A percentile compares a stretch with the other conserved stretches of the same genome.
These are phyloP conservation scores for Pseudogymnoascus pannorum DNA, from an alignment of 2,329 filamentous ascomycete genomes.

Conservation along the genomic window DNA sequence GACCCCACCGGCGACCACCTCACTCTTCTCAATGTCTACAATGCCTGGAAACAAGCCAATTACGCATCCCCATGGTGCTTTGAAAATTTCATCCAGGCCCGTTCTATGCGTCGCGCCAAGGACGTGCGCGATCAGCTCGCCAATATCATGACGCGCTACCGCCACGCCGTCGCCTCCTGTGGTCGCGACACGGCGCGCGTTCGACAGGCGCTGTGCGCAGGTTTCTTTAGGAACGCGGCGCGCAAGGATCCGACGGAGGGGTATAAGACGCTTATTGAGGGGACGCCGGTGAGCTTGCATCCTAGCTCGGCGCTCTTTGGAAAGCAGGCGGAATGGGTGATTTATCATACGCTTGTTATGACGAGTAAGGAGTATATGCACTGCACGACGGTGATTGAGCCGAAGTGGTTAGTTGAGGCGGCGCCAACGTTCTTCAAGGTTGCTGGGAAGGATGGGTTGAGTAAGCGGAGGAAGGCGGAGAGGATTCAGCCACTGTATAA, in stretches of 20 bases:
- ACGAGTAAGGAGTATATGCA: slow-evolving; percentile 99
- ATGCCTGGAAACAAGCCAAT: slow-evolving; percentile 83
- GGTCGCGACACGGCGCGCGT: slow-evolving; percentile 82
- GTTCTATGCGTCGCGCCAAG: slow-evolving; percentile 79
- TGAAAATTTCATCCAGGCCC: slow-evolving; percentile 94
- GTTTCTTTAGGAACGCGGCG: slow-evolving; percentile 92
- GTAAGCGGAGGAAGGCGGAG: slow-evolving; percentile 89
- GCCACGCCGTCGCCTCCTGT: slow-evolving; percentile 73
- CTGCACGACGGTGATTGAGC: slow-evolving; percentile 84
- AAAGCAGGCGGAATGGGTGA: slow-evolving; percentile 92
- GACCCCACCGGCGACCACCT: slow-evolving; percentile 91
- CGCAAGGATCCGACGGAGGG: slow-evolving; percentile 94
- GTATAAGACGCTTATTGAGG: slow-evolving; percentile 95
- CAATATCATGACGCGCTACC: slow-evolving; percentile 89
- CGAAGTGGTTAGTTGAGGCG: slow-evolving; percentile 87
- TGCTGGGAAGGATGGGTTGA: slow-evolving; percentile 75
- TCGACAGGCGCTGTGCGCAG: slow-evolving; percentile 79
- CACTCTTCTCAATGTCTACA: slow-evolving; percentile 93
- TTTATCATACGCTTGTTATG: slow-evolving; percentile 84
- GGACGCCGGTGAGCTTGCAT: slow-evolving; percentile 91
- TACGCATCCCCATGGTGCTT: slow-evolving; percentile 89
- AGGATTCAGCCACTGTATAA: slow-evolving; percentile 93
- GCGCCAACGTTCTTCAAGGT: slow-evolving; percentile 99
- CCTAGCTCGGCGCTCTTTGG: slow-evolving; percentile 87
- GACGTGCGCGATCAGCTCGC: slow-evolving; percentile 89